Conservation (phyloP, 1,139 yeast genomes). For the Taiozyma onychis region DNA sequence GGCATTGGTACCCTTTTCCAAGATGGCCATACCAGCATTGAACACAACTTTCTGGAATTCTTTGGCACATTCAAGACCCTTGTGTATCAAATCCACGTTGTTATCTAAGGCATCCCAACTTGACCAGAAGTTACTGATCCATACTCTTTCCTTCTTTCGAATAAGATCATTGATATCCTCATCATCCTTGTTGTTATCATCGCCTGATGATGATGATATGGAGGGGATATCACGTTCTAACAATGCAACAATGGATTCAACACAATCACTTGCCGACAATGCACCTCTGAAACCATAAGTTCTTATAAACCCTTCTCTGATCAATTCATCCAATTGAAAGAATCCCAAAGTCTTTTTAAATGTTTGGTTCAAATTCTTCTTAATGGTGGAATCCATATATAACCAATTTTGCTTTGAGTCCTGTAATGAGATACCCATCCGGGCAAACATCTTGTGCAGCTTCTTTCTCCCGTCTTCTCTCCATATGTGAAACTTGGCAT, state of each 20-base stretch:
- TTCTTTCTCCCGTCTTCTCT: slow-evolving; percentile 87
- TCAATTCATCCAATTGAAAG: slow-evolving; percentile 79
- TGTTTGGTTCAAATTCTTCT: slow-evolving; percentile 64
- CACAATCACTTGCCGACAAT: slow-evolving; percentile 89
- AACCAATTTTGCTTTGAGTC: slow-evolving; percentile 92
- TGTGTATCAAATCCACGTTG: slow-evolving; percentile 49
- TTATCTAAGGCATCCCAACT: slow-evolving; percentile 89
- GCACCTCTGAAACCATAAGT: slow-evolving; percentile 85
- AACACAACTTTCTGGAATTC: slow-evolving; percentile 79
- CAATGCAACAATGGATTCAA: slow-evolving; percentile 80
- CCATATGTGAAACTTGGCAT: slow-evolving; percentile 83
- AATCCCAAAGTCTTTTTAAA: slow-evolving; percentile 65
- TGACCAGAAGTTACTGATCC: slow-evolving; percentile 90
- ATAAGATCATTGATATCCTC: slow-evolving; percentile 40
- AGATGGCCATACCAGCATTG: slow-evolving; percentile 79
- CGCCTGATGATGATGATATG: not conserved
- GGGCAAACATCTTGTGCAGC: slow-evolving; percentile 86
- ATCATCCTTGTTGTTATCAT: slow-evolving; percentile 29
- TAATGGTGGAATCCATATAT: slow-evolving; percentile 78
- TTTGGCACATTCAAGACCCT: slow-evolving; percentile 80
- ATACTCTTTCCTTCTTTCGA: slow-evolving; percentile 53
- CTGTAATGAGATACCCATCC: slow-evolving; percentile 89
- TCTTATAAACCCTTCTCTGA: slow-evolving; percentile 81
- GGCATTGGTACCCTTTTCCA: slow-evolving; percentile 67
- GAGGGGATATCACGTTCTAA: slow-evolving; percentile 47